These are phyloP conservation scores for Blastocrithidia nonstop DNA, from an alignment of 208 protist species.

Conservation along the genomic window DNA sequence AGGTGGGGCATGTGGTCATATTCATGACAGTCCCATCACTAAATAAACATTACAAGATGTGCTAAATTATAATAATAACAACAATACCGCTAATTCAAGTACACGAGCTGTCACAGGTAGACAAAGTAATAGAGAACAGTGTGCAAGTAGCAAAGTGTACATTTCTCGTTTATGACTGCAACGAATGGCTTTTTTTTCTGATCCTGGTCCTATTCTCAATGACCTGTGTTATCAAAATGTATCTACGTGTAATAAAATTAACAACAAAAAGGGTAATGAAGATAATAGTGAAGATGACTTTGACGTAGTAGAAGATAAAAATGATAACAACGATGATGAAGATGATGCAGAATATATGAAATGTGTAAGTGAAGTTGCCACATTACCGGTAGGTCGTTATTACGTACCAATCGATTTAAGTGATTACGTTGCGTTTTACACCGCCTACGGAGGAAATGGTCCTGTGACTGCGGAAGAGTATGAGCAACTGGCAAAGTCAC, in stretches of 20 bases:
- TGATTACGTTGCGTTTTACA: slow-evolving; percentile 56
- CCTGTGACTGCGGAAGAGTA: slow-evolving; percentile 24
- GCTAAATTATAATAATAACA: not conserved
- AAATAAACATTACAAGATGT: no score
- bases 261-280: not conserved
- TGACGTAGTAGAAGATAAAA: slow-evolving; percentile 51
- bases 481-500: slow-evolving; percentile 7
- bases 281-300: slow-evolving; percentile 15
- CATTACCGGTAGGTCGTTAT: no score
- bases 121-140: not conserved
- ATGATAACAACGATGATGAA: no score
- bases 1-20: no score
- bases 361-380: no score
- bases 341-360: no score
- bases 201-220: slow-evolving; percentile 75
- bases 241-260: not conserved
- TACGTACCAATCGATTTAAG: slow-evolving; percentile 36
- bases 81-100: not conserved
- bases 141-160: slow-evolving; percentile 17
- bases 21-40: no score
- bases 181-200: slow-evolving; percentile 50
- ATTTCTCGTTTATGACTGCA: slow-evolving; percentile 75
- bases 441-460: slow-evolving; percentile 47
- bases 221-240: slow-evolving; percentile 48
- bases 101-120: not conserved